Evolutionary conservation across 2,329 filamentous ascomycete genomes (phyloP).

Genomic region (Colletotrichum aenigma): DNA sequence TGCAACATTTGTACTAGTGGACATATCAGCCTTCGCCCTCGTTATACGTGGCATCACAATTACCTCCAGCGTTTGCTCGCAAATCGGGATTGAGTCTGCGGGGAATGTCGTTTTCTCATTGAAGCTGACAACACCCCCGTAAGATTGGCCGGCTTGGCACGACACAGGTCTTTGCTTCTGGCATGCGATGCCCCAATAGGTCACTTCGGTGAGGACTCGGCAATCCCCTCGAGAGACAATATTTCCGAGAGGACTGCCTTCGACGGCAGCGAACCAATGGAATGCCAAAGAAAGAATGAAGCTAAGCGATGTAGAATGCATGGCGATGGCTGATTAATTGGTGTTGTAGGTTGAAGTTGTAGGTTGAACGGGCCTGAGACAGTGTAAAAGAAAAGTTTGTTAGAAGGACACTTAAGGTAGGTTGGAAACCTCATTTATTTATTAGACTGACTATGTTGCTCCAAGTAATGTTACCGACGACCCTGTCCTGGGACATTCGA

Average conservation of each 20-base stretch:
- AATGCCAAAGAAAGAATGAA: background rate
- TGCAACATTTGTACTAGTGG: background rate
- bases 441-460: background rate
- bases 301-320: background rate
- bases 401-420: background rate
- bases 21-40: background rate
- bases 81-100: background rate
- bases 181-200: background rate
- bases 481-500: background rate
- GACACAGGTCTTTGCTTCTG: background rate
- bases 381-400: background rate
- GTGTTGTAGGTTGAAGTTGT: no score
- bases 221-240: background rate
- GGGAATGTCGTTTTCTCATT: background rate
- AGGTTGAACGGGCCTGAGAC: background rate
- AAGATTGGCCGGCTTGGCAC: background rate
- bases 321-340: background rate
- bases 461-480: background rate
- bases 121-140: background rate
- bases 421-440: background rate
- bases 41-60: background rate
- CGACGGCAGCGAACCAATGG: background rate
- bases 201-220: background rate
- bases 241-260: background rate
- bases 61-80: background rate